phyloP scores from a whole-genome alignment of 805 yeast genomes.

The Wickerhamomyces chaumierensis region DNA sequence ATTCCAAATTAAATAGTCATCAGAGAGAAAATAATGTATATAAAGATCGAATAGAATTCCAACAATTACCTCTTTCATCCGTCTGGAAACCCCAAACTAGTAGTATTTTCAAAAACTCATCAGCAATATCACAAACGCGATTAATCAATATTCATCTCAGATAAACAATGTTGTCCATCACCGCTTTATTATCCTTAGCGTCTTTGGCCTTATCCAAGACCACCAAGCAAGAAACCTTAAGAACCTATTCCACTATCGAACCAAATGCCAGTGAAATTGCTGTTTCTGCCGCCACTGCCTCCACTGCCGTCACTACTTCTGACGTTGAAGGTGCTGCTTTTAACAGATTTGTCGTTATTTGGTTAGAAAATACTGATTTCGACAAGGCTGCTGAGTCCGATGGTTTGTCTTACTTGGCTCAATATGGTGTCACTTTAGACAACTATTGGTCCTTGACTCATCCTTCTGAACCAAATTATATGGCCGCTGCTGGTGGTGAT shows the following conservation, averaged over 20 bases:
- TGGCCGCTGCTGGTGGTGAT: constrained; percentile 37
- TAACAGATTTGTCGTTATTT: constrained; percentile 31
- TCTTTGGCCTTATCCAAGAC: background rate
- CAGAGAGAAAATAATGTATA: no score
- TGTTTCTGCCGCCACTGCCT: constrained; percentile 9
- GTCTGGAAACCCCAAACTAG: no score
- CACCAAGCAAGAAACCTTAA: constrained; percentile 3
- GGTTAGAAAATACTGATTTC: constrained; percentile 42
- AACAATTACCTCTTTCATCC: no score
- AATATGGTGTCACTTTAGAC: constrained; percentile 32
- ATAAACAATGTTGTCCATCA: background rate
- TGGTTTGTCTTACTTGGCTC: constrained; percentile 30
- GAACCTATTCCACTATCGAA: constrained; percentile 6
- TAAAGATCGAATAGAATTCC: no score
- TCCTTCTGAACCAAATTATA: constrained; percentile 40
- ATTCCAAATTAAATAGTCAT: no score
- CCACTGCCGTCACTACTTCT: constrained; percentile 18
- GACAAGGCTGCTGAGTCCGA: constrained; percentile 36
- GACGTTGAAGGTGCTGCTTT: constrained; percentile 28
- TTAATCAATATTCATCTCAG: background rate
- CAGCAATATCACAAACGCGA: background rate
- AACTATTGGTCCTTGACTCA: constrained; percentile 43
- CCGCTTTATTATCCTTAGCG: background rate
- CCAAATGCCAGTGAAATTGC: constrained; percentile 3
- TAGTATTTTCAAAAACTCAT: no score